Conservation (phyloP, 768 basidiomycete species). For the Rhodotorula graminis region DNA sequence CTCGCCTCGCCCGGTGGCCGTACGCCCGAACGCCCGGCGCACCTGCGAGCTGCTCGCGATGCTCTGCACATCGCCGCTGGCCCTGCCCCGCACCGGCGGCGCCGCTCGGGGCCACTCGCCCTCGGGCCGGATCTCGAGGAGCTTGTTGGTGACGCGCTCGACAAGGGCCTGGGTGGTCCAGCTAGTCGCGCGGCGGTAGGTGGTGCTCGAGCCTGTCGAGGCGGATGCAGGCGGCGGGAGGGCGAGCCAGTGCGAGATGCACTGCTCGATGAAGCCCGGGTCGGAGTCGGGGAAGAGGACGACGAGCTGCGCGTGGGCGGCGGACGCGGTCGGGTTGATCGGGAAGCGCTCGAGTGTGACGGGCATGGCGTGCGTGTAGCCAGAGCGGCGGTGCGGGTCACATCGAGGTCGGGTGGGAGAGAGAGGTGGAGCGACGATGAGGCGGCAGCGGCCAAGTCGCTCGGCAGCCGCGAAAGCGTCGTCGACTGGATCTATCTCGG, state of each 20-base stretch:
- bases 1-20: background rate
- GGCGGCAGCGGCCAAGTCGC: no score
- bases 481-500: no score
- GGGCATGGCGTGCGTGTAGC: background rate
- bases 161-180: background rate
- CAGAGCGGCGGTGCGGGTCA: background rate
- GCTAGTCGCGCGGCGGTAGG: no score
- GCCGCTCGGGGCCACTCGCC: background rate
- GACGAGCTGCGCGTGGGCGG: background rate
- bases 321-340: background rate
- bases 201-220: no score
- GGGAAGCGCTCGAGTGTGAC: background rate
- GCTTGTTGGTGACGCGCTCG: background rate
- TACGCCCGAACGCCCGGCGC: background rate
- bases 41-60: background rate
- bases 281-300: background rate
- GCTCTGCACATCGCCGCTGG: background rate
- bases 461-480: no score
- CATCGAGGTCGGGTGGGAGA: background rate
- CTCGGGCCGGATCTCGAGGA: background rate
- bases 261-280: background rate
- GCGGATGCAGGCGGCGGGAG: background rate
- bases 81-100: background rate
- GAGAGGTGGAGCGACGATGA: no score
- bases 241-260: background rate